Percentiles rank a stretch among this genome's conserved stretches.
Evolutionary conservation across 2,329 filamentous ascomycete genomes (phyloP).

Genomic region (Talaromyces sp.): DNA sequence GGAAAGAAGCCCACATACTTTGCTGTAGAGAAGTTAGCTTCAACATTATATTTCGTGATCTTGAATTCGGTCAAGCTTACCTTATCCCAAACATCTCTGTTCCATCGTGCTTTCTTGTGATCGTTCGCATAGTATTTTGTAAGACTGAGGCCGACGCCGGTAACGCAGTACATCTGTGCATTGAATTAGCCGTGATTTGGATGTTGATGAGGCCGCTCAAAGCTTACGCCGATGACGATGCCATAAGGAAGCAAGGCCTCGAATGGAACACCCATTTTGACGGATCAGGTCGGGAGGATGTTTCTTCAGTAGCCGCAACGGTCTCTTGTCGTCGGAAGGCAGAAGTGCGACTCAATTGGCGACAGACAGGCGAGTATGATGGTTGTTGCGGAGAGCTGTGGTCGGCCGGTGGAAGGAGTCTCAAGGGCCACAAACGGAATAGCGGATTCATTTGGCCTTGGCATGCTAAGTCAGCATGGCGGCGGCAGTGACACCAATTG

Average conservation of each 20-base stretch:
- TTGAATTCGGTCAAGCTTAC: slow-evolving; percentile 41
- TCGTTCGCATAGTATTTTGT: slow-evolving; percentile 60
- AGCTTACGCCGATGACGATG: slow-evolving; percentile 58
- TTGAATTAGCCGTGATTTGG: slow-evolving; percentile 16
- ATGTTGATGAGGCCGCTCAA: slow-evolving; percentile 12
- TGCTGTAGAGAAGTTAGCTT: slow-evolving; percentile 49
- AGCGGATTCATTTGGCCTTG: slow-evolving; percentile 14
- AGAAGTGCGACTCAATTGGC: slow-evolving; percentile 6
- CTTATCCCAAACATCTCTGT: slow-evolving; percentile 61
- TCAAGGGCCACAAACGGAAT: slow-evolving; percentile 11
- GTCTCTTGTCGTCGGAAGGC: not conserved
- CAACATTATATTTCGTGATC: slow-evolving; percentile 20
- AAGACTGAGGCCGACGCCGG: slow-evolving; percentile 55
- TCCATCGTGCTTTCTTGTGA: slow-evolving; percentile 58
- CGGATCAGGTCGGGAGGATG: not conserved
- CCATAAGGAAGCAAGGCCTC: slow-evolving; percentile 63
- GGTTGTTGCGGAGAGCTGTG: slow-evolving; percentile 7
- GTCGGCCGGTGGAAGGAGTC: slow-evolving; percentile 6
- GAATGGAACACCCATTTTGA: slow-evolving; percentile 62
- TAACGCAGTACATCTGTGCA: slow-evolving; percentile 58
- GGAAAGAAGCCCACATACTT: slow-evolving; percentile 44
- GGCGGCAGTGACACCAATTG: slow-evolving; percentile 9
- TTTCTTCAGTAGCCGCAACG: not conserved
- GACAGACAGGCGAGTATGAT: not conserved
- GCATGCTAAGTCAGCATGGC: slow-evolving; percentile 16